Evolutionary conservation across 306 rosid genomes (phyloP).

Genomic region (Quillaja saponaria): DNA sequence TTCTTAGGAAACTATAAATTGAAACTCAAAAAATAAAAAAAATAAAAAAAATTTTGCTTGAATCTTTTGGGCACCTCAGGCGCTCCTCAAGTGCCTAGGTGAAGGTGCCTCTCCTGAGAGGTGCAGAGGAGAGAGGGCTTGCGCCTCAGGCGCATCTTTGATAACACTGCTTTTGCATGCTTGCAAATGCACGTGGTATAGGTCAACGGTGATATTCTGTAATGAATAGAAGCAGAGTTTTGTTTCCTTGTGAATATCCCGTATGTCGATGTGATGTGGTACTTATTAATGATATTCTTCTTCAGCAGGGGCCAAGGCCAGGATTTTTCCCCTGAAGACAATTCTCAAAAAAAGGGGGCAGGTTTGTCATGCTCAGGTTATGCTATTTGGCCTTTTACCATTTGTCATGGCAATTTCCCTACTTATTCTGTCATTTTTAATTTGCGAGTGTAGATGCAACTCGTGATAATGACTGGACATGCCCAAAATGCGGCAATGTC

Average conservation of each 20-base stretch:
- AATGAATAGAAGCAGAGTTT: slow-evolving; percentile 11
- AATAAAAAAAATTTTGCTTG: too few species aligned
- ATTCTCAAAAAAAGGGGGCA: slow-evolving; percentile 64
- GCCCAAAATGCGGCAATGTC: slow-evolving; percentile 97
- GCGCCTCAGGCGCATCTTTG: too few species aligned
- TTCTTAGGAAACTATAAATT: too few species aligned
- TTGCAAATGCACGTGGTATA: background rate
- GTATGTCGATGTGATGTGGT: slow-evolving; percentile 7
- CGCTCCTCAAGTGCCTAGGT: too few species aligned
- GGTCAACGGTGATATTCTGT: background rate
- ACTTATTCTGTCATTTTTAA: background rate
- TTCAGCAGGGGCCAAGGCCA: slow-evolving; percentile 77
- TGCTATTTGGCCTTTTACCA: background rate
- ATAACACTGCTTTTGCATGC: too few species aligned
- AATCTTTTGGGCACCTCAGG: too few species aligned
- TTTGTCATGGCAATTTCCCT: slow-evolving; percentile 11
- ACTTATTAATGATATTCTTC: slow-evolving; percentile 29
- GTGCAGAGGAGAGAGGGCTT: too few species aligned
- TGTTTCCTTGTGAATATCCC: too few species aligned
- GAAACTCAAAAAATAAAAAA: too few species aligned
- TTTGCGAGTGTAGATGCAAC: slow-evolving; percentile 51
- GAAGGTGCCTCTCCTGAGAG: too few species aligned
- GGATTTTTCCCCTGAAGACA: slow-evolving; percentile 79
- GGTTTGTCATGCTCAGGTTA: slow-evolving; percentile 43
- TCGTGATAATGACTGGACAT: slow-evolving; percentile 98